Base-by-base conservation (phyloP, 768 basidiomycete species). In the Tulasnella sp. region DNA sequence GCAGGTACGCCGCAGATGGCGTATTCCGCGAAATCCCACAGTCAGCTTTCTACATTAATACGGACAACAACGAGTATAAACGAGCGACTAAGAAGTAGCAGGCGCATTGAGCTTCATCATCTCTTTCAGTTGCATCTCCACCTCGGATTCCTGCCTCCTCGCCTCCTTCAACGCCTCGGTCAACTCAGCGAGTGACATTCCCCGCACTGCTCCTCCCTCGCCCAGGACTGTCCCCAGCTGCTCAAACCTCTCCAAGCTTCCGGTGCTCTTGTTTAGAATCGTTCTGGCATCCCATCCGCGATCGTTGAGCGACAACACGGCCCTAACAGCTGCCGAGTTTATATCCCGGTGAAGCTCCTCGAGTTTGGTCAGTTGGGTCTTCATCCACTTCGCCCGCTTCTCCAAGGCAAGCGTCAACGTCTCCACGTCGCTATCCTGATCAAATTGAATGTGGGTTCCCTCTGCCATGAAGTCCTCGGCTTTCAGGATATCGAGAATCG, bases 351-450 rank as follows among this genome's bases (percentile, higher is more conserved):
- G 94, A 44, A 96, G 87, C 83, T 94, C 94, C 84, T 96, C 94
- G 46, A 96, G 87, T 84, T 96, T 95, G 0, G 93, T 93, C 24
- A 96, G 85, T 84, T 95, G 94, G 31, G 94, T 93, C 85, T 96
- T 94, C 93, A 96, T 95, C 94, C 94, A 96, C 62, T 93, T 89
- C 21, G 94, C 95, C n/a, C 95, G 92, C 80, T 93, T 91, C 84
- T 95, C 94, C 71, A 96, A 89, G 10, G 94, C 94, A 74, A 92
- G 86, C 1, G 94, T 96, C 80, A 96, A 86, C 24, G 92, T 92
- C 2, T 92, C 93, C 9, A 96, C 94, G 83, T 96, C 94, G 83
- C 95, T 94, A 81, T 94, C 93, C 82, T 90, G 92, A 34, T 88
- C 90, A 27, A 88, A 86, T 38, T 87, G 86, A 31, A 76, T 75